phyloP scores from a whole-genome alignment of 192 early-diverging fungal genomes.

The Coemansia brasiliensis region DNA sequence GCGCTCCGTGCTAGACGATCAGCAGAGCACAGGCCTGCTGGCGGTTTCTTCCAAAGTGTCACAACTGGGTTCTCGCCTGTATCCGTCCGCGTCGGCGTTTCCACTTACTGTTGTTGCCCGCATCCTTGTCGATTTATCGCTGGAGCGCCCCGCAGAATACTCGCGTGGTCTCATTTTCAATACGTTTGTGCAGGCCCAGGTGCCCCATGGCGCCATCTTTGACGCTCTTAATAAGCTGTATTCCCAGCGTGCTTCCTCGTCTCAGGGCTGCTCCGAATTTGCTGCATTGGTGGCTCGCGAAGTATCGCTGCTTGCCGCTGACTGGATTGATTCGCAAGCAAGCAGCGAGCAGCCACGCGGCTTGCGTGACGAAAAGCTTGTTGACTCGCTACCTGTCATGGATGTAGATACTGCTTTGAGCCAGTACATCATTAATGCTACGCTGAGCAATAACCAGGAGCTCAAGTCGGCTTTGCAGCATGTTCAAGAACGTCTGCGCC shows the following conservation, averaged over 20 bases:
- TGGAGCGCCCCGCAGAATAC: slow-evolving; percentile 28
- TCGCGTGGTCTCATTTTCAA: slow-evolving; percentile 15
- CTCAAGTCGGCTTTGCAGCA: slow-evolving; percentile 45
- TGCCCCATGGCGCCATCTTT: slow-evolving; percentile 39
- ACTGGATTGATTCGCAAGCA: slow-evolving; percentile 27
- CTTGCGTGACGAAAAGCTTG: not conserved
- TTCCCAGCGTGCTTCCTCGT: not conserved
- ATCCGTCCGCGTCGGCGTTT: slow-evolving; percentile 47
- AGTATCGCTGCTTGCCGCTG: slow-evolving; percentile 11
- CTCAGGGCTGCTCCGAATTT: not conserved
- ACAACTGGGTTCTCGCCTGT: slow-evolving; percentile 31
- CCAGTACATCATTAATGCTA: slow-evolving; percentile 52
- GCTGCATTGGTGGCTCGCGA: slow-evolving; percentile 30
- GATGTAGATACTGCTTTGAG: slow-evolving; percentile 51
- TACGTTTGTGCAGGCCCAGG: slow-evolving; percentile 21
- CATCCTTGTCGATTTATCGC: slow-evolving; percentile 20
- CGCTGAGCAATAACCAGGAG: slow-evolving; percentile 24
- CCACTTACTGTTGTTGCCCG: slow-evolving; percentile 20
- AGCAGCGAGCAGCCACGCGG: not conserved
- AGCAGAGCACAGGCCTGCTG: slow-evolving; percentile 27
- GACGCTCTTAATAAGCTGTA: slow-evolving; percentile 34
- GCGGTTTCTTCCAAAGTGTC: slow-evolving; percentile 25
- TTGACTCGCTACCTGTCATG: slow-evolving; percentile 29
- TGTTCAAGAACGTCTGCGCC: slow-evolving; percentile 43
- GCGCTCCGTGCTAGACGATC: slow-evolving; percentile 32